Percentiles rank a stretch among this genome's conserved stretches.
phyloP scores from a whole-genome alignment of 192 early-diverging fungal genomes.

The Linnemannia zychae region DNA sequence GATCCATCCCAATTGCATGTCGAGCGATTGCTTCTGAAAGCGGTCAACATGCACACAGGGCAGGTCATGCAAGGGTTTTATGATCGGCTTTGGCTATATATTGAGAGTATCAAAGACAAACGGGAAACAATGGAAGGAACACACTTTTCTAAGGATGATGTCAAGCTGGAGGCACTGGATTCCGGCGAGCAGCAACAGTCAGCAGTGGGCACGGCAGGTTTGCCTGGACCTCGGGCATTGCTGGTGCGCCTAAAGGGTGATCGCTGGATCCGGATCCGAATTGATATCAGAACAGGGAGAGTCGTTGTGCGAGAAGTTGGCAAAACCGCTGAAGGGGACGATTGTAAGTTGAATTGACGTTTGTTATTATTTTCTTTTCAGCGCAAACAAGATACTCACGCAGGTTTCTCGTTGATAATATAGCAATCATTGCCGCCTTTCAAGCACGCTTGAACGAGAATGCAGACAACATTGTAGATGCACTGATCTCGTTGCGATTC shows the following conservation, averaged over 20 bases:
- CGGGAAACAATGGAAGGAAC: conserved; percentile 35
- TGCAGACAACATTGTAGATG: conserved; percentile 50
- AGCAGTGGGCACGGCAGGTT: background rate
- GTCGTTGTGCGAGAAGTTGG: conserved; percentile 61
- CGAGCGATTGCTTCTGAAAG: conserved; percentile 58
- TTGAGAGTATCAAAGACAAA: conserved; percentile 47
- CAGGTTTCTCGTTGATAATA: background rate
- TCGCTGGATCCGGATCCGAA: conserved; percentile 61
- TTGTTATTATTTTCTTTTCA: no score
- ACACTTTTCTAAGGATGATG: conserved; percentile 29
- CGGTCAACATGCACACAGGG: conserved; percentile 58
- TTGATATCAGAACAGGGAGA: conserved; percentile 63
- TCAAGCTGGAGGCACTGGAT: conserved; percentile 29
- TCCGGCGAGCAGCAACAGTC: conserved; percentile 22
- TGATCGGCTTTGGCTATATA: conserved; percentile 55
- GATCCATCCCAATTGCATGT: conserved; percentile 58
- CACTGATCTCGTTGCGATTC: conserved; percentile 42
- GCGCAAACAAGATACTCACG: background rate
- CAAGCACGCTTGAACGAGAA: conserved; percentile 47
- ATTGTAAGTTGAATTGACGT: conserved; percentile 54
- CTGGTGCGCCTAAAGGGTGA: conserved; percentile 61
- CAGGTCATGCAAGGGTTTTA: conserved; percentile 62
- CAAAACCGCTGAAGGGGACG: conserved; percentile 58
- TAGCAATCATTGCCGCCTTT: conserved; percentile 45
- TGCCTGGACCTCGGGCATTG: conserved; percentile 35